Evolutionary conservation across 139 green algal genomes (phyloP).

Genomic region (Deuterostichococcus epilithicus): DNA sequence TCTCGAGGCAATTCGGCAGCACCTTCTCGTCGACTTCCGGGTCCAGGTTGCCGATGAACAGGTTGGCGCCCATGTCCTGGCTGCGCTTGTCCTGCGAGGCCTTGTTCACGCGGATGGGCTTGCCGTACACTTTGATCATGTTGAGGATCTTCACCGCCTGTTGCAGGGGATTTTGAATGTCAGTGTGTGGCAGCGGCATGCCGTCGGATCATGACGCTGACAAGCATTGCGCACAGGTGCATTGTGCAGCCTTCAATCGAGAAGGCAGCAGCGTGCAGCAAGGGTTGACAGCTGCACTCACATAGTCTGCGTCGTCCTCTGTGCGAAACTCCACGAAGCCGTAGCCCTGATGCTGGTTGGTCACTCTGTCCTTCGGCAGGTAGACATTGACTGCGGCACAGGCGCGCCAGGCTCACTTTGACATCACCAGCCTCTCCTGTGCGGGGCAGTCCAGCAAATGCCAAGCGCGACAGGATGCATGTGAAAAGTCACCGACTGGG

Average conservation of each 20-base stretch:
- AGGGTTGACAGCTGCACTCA: conserved; percentile 17
- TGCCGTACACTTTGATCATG: conserved; percentile 94
- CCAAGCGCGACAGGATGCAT: neutral
- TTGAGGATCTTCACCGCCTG: conserved; percentile 95
- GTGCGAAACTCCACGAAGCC: conserved; percentile 94
- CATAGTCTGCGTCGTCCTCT: conserved; percentile 96
- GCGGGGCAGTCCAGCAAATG: neutral
- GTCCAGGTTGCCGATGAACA: conserved; percentile 98
- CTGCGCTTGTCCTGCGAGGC: conserved; percentile 74
- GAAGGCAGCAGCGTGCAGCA: neutral
- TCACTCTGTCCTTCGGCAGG: conserved; percentile 96
- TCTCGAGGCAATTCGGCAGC: neutral
- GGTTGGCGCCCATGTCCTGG: conserved; percentile 91
- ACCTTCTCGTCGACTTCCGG: conserved; percentile 97
- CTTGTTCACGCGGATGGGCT: conserved; percentile 96
- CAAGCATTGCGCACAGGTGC: no score
- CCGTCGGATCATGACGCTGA: no score
- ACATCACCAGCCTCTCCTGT: neutral
- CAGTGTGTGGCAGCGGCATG: no score
- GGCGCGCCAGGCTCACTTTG: neutral
- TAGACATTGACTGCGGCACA: conserved; percentile 90
- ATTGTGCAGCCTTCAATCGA: no score
- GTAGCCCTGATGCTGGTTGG: conserved; percentile 93
- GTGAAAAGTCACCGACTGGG: conserved; percentile 67
- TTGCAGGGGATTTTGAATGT: no score